A percentile compares a stretch with the other conserved stretches of the same genome.
Conservation (phyloP, 768 basidiomycete genomes). For the Lactarius quietus region DNA sequence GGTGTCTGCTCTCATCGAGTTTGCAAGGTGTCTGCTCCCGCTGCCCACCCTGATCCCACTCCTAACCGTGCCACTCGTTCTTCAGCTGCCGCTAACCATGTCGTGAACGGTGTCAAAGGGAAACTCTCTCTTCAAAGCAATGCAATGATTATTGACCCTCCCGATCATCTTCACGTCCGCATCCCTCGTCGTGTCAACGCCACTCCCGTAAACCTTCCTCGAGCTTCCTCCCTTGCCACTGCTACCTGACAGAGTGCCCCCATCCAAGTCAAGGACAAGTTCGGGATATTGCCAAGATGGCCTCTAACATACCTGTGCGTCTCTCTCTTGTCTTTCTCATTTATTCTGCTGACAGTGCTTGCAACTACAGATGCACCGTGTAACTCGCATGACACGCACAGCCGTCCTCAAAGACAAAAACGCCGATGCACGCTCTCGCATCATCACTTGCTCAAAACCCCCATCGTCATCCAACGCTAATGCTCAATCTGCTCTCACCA, state of each 20-base stretch:
- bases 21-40: conserved; percentile 41
- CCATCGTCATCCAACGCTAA: conserved; percentile 43
- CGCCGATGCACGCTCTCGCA: conserved; percentile 59
- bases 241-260: conserved; percentile 2
- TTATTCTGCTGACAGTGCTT: too few relatives aligned
- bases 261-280: too few relatives aligned
- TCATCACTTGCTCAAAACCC: conserved; percentile 59
- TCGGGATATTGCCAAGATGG: too few relatives aligned
- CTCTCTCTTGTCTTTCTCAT: neutral
- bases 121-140: conserved; percentile 41
- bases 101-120: conserved; percentile 34
- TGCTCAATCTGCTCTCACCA: conserved; percentile 35
- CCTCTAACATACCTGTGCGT: conserved; percentile 47
- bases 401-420: conserved; percentile 65
- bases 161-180: conserved; percentile 29
- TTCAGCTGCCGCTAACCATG: conserved; percentile 31
- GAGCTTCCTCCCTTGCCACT: neutral
- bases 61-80: conserved; percentile 30
- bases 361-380: conserved; percentile 54
- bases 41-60: neutral
- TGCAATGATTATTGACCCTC: conserved; percentile 42
- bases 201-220: conserved; percentile 25
- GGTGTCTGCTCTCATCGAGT: too few relatives aligned
- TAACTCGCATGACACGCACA: conserved; percentile 51
- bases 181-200: conserved; percentile 30